Base-by-base conservation (phyloP, 75 land plant genomes). In the Azolla pinnata region DNA sequence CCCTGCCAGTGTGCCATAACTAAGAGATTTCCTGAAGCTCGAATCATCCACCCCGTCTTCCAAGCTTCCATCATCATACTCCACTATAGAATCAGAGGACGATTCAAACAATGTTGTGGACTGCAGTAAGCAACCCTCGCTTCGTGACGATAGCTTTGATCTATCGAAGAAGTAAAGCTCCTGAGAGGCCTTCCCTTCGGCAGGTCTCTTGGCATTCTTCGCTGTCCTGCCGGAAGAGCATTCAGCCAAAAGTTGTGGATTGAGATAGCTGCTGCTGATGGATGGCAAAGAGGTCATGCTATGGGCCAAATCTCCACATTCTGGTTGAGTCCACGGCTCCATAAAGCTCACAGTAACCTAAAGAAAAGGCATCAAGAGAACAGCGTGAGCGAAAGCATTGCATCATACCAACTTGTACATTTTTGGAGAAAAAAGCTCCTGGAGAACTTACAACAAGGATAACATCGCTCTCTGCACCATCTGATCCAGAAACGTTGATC, bases 1-100 rank as follows among this genome's bases (percentile, higher is more conserved):
- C 52, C 75, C 74, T 26, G 87, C 79, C 49, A 92, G 40, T 54
- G 79, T 80, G 29, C 89, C 96, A 60, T 92, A 92, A 46, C 77
- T 78, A 56, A 88, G 73, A 1, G 93, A 77, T 60, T 87, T 76
- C 65, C 72, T 65, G 45, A 68, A 47, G 21, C 57, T 67, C 8
- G 70, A 66, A 32, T 68, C 76, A 17, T 69, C 82, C 25, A 57
- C 71, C 7, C 57, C 62, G 23, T 72, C 88, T n/a, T n/a, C n/a
- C 8, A 67, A 32, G 20, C 68, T 75, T 9, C 54, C 74, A 21
- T 57, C 72, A 30, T 80, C 86, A 68, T 44, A 63, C 5, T 75
- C 85, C 34, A 78, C 82, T 44, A 72, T 48, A 25, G 83, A 88
- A 56, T 85, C 97, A n/a, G n/a, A n/a, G n/a, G n/a, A n/a, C 21